A percentile compares a stretch with the other conserved stretches of the same genome.
Conservation (phyloP, 441 rosid genomes). For the Erysimum cheiri region DNA sequence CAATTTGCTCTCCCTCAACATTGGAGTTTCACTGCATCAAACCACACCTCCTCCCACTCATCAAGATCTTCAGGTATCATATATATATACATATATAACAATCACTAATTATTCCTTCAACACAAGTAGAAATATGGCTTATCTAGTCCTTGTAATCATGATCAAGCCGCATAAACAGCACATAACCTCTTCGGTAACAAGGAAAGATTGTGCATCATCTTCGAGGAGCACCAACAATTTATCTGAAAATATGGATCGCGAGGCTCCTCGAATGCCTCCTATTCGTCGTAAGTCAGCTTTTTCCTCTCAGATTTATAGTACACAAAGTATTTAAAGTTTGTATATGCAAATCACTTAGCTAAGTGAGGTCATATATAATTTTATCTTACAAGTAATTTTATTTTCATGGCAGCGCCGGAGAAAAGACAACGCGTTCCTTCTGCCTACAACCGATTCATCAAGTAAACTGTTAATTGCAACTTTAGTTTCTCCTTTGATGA, state of each 20-base stretch:
- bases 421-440: conserved; percentile 98
- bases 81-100: neutral
- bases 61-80: conserved; percentile 72
- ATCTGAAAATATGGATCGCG: conserved; percentile 56
- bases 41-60: conserved; percentile 55
- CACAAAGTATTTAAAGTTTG: neutral
- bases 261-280: conserved; percentile 74
- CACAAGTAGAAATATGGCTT: conserved; percentile 4
- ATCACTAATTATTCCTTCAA: conserved; percentile 5
- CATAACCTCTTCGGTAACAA: conserved; percentile 50
- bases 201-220: conserved; percentile 71
- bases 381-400: neutral
- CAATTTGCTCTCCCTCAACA: conserved; percentile 81
- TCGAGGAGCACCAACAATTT: conserved; percentile 57
- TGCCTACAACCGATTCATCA: conserved; percentile 95
- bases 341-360: conserved; percentile 9
- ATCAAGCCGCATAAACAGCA: conserved; percentile 62
- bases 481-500: neutral
- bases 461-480: conserved; percentile 57
- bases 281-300: conserved; percentile 67
- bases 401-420: conserved; percentile 77
- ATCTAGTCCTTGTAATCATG: conserved; percentile 27
- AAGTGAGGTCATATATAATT: conserved; percentile 5
- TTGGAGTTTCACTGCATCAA: conserved; percentile 71
- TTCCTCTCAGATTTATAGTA: neutral